Percentiles rank a stretch among this genome's conserved stretches.
Evolutionary conservation across 441 rosid species (phyloP).

Genomic region (Melastoma candidum): DNA sequence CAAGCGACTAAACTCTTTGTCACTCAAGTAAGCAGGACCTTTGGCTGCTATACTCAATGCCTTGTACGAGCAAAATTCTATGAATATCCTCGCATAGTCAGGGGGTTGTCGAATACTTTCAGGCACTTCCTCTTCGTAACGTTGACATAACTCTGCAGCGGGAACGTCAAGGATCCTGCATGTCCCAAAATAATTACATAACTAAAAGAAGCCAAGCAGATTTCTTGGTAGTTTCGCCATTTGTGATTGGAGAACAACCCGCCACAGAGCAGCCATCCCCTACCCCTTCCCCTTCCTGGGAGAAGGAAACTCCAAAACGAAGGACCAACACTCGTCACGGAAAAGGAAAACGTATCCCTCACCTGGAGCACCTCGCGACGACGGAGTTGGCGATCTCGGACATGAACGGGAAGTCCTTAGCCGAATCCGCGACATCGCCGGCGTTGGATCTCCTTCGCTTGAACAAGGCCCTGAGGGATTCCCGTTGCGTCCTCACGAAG

Average conservation of each 20-base stretch:
- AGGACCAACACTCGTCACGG: background rate
- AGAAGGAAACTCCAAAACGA: too few species aligned
- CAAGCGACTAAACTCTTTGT: conserved; percentile 62
- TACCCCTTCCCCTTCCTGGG: too few species aligned
- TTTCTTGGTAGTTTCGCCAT: too few species aligned
- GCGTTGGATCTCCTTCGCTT: conserved; percentile 41
- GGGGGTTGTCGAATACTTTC: conserved; percentile 60
- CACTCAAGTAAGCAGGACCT: conserved; percentile 49
- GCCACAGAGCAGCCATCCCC: too few species aligned
- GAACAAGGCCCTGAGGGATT: conserved; percentile 53
- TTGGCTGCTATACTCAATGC: conserved; percentile 35
- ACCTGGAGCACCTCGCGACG: conserved; percentile 83
- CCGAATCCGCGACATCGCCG: conserved; percentile 33
- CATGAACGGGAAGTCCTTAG: conserved; percentile 65
- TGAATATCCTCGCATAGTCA: conserved; percentile 58
- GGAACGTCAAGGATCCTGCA: conserved; percentile 53
- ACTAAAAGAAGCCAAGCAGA: too few species aligned
- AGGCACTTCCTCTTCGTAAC: conserved; percentile 61
- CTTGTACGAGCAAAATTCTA: conserved; percentile 78
- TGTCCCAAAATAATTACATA: background rate
- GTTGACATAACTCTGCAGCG: conserved; percentile 55
- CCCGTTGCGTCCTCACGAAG: conserved; percentile 50
- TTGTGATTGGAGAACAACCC: too few species aligned
- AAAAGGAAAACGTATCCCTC: conserved; percentile 7
- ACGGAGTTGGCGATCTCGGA: conserved; percentile 79